These are phyloP conservation scores for Ajuga chamaepitys DNA, from an alignment of 257 asterid species.

Conservation along the genomic window DNA sequence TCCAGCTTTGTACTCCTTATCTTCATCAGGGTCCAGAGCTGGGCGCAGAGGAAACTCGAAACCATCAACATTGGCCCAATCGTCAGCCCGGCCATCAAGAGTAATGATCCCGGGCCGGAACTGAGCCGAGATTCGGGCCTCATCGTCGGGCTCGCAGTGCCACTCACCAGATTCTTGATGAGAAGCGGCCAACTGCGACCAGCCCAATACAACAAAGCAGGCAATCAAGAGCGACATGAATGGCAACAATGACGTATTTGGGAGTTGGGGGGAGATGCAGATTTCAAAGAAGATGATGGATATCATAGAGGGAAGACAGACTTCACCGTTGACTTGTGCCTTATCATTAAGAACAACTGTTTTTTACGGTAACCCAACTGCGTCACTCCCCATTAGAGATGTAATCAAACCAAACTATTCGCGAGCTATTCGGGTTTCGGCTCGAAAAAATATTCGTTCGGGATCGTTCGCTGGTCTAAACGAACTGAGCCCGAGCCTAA, in stretches of 20 bases:
- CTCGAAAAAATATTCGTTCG: no score
- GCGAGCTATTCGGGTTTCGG: no score
- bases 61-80: conserved; percentile 63
- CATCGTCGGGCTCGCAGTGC: conserved; percentile 62
- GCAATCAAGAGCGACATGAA: conserved; percentile 27
- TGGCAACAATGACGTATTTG: background rate
- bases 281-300: background rate
- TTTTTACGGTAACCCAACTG: no score
- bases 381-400: no score
- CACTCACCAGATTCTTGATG: conserved; percentile 72
- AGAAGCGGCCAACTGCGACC: conserved; percentile 28
- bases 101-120: conserved; percentile 65
- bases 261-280: background rate
- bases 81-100: conserved; percentile 63
- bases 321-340: conserved; percentile 9
- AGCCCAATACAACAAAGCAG: conserved; percentile 18
- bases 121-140: conserved; percentile 49
- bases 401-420: no score
- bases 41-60: conserved; percentile 75
- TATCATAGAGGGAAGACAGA: background rate
- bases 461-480: no score
- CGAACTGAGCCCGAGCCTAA: no score
- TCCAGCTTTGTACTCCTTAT: conserved; percentile 56
- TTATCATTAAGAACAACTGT: no score
- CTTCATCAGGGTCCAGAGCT: conserved; percentile 85